A percentile compares a stretch with the other conserved stretches of the same genome.
phyloP scores from a whole-genome alignment of 176 grass and related monocot genomes.

The Rhynchospora pubera region DNA sequence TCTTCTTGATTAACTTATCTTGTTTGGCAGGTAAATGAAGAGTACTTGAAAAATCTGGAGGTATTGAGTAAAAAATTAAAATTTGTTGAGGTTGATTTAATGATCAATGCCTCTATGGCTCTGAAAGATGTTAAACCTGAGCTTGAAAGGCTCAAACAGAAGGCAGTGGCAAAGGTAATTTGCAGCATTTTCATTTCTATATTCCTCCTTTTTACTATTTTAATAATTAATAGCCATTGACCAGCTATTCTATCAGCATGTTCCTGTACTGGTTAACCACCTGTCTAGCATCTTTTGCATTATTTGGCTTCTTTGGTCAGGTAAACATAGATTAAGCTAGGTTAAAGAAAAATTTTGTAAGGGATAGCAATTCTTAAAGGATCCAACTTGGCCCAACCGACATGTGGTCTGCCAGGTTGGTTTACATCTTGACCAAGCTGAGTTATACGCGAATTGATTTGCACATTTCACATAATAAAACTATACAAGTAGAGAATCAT shows the following conservation, averaged over 20 bases:
- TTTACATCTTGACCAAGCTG: neutral
- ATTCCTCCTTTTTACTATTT: neutral
- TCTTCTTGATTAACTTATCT: slow-evolving; percentile 35
- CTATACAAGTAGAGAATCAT: neutral
- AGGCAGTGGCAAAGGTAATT: slow-evolving; percentile 58
- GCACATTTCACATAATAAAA: neutral
- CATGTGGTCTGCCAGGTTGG: neutral
- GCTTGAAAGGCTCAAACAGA: slow-evolving; percentile 63
- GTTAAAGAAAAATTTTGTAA: neutral
- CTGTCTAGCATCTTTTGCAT: neutral
- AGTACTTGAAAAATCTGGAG: slow-evolving; percentile 48
- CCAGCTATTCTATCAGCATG: neutral
- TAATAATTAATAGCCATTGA: neutral
- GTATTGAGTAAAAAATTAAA: slow-evolving; percentile 74
- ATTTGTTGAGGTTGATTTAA: slow-evolving; percentile 54
- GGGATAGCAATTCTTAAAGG: neutral
- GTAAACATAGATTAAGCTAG: neutral
- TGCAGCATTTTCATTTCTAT: neutral
- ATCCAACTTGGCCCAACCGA: neutral
- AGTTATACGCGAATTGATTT: neutral
- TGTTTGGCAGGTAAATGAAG: slow-evolving; percentile 65
- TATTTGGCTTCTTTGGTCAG: neutral
- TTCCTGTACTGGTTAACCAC: neutral
- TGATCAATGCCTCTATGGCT: slow-evolving; percentile 72
- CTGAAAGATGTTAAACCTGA: slow-evolving; percentile 69